Conservation (phyloP, 2,329 filamentous ascomycete species). For the Penicillium sp. region DNA sequence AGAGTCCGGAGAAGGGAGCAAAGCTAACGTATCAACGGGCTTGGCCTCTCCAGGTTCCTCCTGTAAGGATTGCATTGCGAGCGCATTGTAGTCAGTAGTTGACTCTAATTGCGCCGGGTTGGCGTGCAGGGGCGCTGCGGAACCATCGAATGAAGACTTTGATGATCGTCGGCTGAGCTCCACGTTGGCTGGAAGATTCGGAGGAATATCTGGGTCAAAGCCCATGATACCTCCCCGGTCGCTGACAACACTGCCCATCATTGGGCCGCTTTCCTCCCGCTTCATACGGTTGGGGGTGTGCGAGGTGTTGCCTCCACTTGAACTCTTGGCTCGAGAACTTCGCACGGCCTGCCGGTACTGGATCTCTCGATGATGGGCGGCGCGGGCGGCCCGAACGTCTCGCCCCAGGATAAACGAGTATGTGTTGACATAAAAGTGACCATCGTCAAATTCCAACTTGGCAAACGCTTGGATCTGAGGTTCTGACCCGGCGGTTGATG, state of each 20-base stretch:
- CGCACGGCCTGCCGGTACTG: conserved; percentile 42
- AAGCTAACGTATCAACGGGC: conserved; percentile 46
- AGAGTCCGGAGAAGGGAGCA: conserved; percentile 52
- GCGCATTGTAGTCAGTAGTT: conserved; percentile 46
- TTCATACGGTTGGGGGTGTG: conserved; percentile 47
- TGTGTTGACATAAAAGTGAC: conserved; percentile 65
- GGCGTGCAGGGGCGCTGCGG: conserved; percentile 35
- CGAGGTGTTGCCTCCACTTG: conserved; percentile 45
- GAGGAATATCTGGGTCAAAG: conserved; percentile 44
- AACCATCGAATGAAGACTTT: conserved; percentile 48
- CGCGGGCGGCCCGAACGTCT: conserved; percentile 54
- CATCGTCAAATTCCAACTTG: conserved; percentile 63
- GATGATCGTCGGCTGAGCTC: conserved; percentile 50
- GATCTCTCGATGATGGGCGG: conserved; percentile 46
- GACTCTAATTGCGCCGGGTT: conserved; percentile 40
- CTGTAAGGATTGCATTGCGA: conserved; percentile 46
- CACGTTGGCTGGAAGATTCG: conserved; percentile 34
- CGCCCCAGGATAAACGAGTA: conserved; percentile 62
- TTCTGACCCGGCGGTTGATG: conserved; percentile 42
- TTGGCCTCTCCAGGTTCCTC: conserved; percentile 38
- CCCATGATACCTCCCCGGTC: conserved; percentile 57
- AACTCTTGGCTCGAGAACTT: conserved; percentile 46
- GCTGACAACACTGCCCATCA: conserved; percentile 53
- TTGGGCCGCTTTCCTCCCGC: conserved; percentile 42
- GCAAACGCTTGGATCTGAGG: conserved; percentile 59